phyloP scores from a whole-genome alignment of 805 yeast species.

The Lachancea quebecensis region DNA sequence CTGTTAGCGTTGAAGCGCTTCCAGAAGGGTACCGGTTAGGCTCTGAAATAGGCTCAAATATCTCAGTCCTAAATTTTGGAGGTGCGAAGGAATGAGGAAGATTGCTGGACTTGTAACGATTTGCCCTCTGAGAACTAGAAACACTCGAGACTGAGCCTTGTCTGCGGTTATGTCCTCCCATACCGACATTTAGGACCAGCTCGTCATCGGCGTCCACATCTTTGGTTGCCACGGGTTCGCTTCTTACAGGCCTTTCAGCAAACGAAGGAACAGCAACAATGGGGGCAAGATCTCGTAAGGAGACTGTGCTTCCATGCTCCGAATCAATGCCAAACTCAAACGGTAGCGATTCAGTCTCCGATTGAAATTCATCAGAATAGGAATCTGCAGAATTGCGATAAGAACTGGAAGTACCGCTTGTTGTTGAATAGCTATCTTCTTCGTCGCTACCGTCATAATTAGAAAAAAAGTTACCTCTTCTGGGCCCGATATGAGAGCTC shows the following conservation, averaged over 20 bases:
- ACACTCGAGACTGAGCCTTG: constrained; percentile 11
- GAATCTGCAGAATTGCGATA: background rate
- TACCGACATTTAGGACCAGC: constrained; percentile 18
- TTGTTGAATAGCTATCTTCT: constrained; percentile 9
- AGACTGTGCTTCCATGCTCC: constrained; percentile 20
- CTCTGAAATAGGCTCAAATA: background rate
- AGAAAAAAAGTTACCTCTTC: constrained; percentile 16
- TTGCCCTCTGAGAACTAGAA: constrained; percentile 5
- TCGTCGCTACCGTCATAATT: constrained; percentile 15
- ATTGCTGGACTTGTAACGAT: background rate
- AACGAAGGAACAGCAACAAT: constrained; percentile 1
- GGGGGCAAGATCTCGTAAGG: constrained; percentile 15
- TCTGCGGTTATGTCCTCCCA: constrained; percentile 16
- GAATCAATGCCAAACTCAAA: constrained; percentile 30
- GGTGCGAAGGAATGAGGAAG: background rate
- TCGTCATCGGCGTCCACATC: constrained; percentile 11
- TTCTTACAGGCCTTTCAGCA: constrained; percentile 1
- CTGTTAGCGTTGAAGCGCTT: constrained; percentile 11
- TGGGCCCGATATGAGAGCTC: background rate
- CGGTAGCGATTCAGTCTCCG: constrained; percentile 24
- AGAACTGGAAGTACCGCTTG: constrained; percentile 8
- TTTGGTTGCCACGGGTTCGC: background rate
- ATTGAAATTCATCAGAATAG: constrained; percentile 4
- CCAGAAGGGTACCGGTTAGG: constrained; percentile 6
- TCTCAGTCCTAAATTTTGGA: constrained; percentile 1